Base-by-base conservation (phyloP, 2,329 filamentous ascomycete genomes). In the Stagonosporopsis tanaceti region DNA sequence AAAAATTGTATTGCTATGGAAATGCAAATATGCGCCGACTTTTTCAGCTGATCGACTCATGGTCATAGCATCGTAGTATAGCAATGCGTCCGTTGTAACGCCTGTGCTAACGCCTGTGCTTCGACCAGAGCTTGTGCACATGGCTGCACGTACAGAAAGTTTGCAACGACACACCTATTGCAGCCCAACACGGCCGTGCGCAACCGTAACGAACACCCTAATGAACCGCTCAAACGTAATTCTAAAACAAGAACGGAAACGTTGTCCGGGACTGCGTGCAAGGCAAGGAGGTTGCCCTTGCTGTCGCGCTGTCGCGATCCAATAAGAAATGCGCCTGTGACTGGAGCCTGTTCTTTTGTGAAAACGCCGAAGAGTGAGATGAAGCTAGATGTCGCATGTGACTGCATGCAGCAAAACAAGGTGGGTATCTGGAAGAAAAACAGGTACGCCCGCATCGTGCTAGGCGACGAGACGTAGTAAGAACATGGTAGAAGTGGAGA, bases 351-450 rank as follows among this genome's bases (percentile, higher is more conserved):
- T 35, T 57, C 54, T 52, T 52, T 48, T 53, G 47, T 53, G 39
- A 57, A 44, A 65, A 67, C 59, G 62, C 63, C 66, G 61, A 64
- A 56, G 53, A 34, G 53, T 20, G 46, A 58, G 59, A 67, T 47
- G 38, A 57, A 53, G 48, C 50, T 53, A 48, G 24, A 44, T 30
- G 47, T 47, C 28, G 54, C 54, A 57, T 57, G 48, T 57, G 54
- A 53, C 61, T 51, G 55, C 44, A 52, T 35, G 38, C 56, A 60
- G 47, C 57, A 57, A 48, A 60, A 61, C 50, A 59, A 61, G 47
- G 59, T 64, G 67, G 67, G 67, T 70, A 70, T 70, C 66, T 62
- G 40, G 14, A 58, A 66, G 63, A 48, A 56, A 57, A 56, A 22
- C n/a, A 50, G 59, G 6, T n/a, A 32, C 25, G 39, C 32, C 37